Conservation (phyloP, 2,329 filamentous ascomycete genomes). For the Colletotrichum musae region DNA sequence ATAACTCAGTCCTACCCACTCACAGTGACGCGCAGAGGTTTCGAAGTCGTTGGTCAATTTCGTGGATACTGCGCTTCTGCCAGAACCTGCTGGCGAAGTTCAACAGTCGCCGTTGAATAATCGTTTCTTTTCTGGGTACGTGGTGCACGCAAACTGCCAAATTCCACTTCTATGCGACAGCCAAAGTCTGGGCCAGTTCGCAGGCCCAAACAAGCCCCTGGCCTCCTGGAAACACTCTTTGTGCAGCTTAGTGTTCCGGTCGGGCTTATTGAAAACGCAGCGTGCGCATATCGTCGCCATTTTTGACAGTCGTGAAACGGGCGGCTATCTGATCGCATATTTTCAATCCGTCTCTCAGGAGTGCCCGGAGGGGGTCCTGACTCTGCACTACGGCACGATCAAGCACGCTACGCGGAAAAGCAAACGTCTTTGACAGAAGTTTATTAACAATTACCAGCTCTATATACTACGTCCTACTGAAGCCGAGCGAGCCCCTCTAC, state of each 20-base stretch:
- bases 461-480: background rate
- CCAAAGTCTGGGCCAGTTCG: constrained; percentile 18
- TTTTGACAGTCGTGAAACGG: constrained; percentile 25
- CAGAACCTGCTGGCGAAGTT: background rate
- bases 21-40: background rate
- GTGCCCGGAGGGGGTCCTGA: background rate
- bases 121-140: constrained; percentile 5
- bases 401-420: constrained; percentile 6
- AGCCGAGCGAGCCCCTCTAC: constrained; percentile 44
- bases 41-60: constrained; percentile 12
- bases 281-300: background rate
- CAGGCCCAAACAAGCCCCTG: constrained; percentile 38
- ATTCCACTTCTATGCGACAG: constrained; percentile 26
- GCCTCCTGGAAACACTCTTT: constrained; percentile 16
- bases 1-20: background rate
- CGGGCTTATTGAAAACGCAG: constrained; percentile 18
- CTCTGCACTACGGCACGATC: constrained; percentile 19
- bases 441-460: constrained; percentile 6
- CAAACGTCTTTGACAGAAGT: constrained; percentile 11
- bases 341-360: background rate
- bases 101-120: background rate
- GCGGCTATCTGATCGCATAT: constrained; percentile 10
- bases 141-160: constrained; percentile 2
- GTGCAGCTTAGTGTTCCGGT: constrained; percentile 20
- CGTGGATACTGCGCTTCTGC: background rate